phyloP scores from a whole-genome alignment of 768 basidiomycete species.

The Auricularia sp. region DNA sequence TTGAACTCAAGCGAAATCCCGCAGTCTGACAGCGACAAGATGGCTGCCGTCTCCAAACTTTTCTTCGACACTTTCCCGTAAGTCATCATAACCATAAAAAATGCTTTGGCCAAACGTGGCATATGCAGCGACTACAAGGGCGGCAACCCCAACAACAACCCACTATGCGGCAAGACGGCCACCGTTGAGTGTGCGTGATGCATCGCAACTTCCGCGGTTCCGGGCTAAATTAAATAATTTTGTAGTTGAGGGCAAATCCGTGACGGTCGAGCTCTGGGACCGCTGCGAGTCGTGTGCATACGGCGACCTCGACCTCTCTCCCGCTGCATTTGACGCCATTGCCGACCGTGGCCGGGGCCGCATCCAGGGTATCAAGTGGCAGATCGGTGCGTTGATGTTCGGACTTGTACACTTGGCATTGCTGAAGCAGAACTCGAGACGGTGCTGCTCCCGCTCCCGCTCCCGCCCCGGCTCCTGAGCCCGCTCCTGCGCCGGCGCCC shows the following conservation, averaged over 20 bases:
- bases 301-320: slow-evolving; percentile 51
- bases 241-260: slow-evolving; percentile 27
- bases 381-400: neutral
- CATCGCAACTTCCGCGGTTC: no score
- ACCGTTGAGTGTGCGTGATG: slow-evolving; percentile 9
- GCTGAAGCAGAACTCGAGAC: slow-evolving; percentile 4
- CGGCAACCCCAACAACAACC: slow-evolving; percentile 63
- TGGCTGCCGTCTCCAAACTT: slow-evolving; percentile 47
- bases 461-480: slow-evolving; percentile 30
- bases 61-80: slow-evolving; percentile 48
- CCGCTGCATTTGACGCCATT: slow-evolving; percentile 35
- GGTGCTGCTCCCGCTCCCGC: slow-evolving; percentile 50
- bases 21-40: slow-evolving; percentile 41
- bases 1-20: slow-evolving; percentile 17
- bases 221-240: no score
- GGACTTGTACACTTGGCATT: neutral
- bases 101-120: neutral
- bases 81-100: slow-evolving; percentile 4
- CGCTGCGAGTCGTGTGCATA: slow-evolving; percentile 47
- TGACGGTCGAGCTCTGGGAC: slow-evolving; percentile 47
- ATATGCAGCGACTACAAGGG: neutral
- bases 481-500: slow-evolving; percentile 12
- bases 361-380: neutral
- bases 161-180: slow-evolving; percentile 50
- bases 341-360: neutral